Evolutionary conservation across 2,329 filamentous ascomycete genomes (phyloP), one percentile per base, ranked within the genome.

Genomic region (Byssothecium circinans): DNA sequence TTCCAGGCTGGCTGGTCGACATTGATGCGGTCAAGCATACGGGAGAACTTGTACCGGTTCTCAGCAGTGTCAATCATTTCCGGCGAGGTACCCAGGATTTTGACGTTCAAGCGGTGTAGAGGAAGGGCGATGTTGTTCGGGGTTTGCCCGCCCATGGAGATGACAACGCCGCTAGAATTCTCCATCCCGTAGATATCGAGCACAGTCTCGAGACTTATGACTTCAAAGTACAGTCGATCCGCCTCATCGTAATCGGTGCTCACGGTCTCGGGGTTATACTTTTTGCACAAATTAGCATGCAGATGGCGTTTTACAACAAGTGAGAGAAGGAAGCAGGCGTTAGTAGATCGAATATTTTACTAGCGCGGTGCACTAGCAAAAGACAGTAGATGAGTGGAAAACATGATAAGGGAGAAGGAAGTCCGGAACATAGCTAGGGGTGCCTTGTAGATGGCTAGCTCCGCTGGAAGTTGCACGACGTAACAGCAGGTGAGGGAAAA

Each of bases 21-120:
- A 20, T 82, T 87, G 58, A 97, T 96, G 60, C 88, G 83, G 73
- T 99, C 94, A 57, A 97, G 81, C 90, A 97, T 96, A 66, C 94
- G 90, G 35, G 91, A 96, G 79, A 97, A 97, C 79, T 97, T 97
- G 81, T 95, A 97, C 49, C 94, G 82, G 73, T 99, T 97, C 78
- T 99, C 94, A 1, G 94, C 94, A 29, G 83, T 90, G 71, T 99
- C 94, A 66, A 99, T 97, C 92, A 97, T 97, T 73, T 99, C 94
- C 8, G 94, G 94, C 0, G 92, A 96, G 1, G 94, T 99, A 60
- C 94, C 94, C 3, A 97, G 80, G 29, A 97, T 86, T 76, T 92
- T 95, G 67, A 96, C 89, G 53, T 95, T 94, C 41, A 91, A 81
- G 55, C 92, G 87, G 71, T 91, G 86, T 17, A 99, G 81, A 2